phyloP scores from a whole-genome alignment of 1,284 basidiomycete genomes.

The Cutaneotrichosporon daszewskae region DNA sequence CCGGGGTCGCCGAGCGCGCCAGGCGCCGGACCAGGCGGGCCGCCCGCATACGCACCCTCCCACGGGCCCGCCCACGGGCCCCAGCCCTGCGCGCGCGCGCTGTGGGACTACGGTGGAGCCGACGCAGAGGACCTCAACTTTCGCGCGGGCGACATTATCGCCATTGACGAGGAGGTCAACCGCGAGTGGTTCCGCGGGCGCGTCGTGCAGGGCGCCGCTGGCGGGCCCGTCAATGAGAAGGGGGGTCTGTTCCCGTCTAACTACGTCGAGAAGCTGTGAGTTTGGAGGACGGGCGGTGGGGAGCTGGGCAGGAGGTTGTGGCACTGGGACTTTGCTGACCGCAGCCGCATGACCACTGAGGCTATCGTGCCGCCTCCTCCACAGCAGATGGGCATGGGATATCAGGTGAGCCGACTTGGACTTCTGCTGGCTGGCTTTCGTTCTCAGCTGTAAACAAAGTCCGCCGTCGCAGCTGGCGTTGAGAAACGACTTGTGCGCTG shows the following conservation, averaged over 20 bases:
- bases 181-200: conserved; percentile 41
- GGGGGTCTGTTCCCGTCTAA: conserved; percentile 40
- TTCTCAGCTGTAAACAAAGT: too few species aligned
- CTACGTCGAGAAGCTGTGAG: conserved; percentile 43
- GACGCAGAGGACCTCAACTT: conserved; percentile 40
- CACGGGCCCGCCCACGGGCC: neutral
- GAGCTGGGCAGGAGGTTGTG: neutral
- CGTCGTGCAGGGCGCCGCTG: conserved; percentile 31
- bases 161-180: conserved; percentile 45
- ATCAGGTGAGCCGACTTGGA: too few species aligned
- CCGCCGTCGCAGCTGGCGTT: too few species aligned
- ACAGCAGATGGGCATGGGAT: too few species aligned
- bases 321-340: too few species aligned
- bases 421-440: too few species aligned
- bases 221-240: conserved; percentile 26
- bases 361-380: too few species aligned
- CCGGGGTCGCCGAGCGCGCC: too few species aligned
- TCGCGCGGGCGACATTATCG: conserved; percentile 34
- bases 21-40: neutral
- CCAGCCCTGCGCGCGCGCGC: conserved; percentile 25
- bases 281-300: neutral
- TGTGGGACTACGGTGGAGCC: conserved; percentile 43
- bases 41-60: neutral
- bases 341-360: too few species aligned
- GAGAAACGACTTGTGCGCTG: too few species aligned